Conservation (phyloP, 225 moss, liverwort and hornwort genomes). For the Polytrichum commune region DNA sequence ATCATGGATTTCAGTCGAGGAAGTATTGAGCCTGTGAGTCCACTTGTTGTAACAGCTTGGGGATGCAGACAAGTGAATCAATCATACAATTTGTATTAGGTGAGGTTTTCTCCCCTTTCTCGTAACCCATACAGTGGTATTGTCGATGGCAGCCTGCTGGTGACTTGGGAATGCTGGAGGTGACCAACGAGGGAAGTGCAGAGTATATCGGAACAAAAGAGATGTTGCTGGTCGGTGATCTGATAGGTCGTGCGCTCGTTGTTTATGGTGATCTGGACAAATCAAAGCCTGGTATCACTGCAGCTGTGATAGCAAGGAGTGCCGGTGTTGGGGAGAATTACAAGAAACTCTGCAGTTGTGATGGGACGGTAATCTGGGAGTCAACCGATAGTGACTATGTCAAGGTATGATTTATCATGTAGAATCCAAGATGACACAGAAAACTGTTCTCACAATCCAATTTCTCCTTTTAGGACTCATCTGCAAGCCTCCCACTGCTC, state of each 20-base stretch:
- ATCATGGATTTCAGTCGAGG: too few relatives aligned
- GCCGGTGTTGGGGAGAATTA: constrained; percentile 95
- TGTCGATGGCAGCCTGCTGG: constrained; percentile 49
- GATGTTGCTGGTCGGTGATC: constrained; percentile 67
- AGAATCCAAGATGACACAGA: not conserved
- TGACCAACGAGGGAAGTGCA: constrained; percentile 47
- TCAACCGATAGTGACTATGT: constrained; percentile 65
- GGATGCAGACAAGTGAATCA: too few relatives aligned
- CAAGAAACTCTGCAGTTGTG: constrained; percentile 85
- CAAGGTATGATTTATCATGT: not conserved
- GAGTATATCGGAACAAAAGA: constrained; percentile 58
- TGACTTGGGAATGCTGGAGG: constrained; percentile 80
- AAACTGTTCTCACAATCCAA: not conserved
- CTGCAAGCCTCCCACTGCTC: not conserved
- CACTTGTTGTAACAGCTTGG: too few relatives aligned
- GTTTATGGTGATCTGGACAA: constrained; percentile 70
- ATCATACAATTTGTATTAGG: too few relatives aligned
- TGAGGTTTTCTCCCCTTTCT: too few relatives aligned
- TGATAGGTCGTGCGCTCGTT: constrained; percentile 87
- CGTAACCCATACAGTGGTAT: not conserved
- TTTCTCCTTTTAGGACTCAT: not conserved
- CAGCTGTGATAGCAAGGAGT: constrained; percentile 92
- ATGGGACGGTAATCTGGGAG: constrained; percentile 96
- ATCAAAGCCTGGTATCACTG: constrained; percentile 59
- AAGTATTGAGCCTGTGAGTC: too few relatives aligned